Evolutionary conservation across 1,139 yeast genomes (phyloP), one percentile per base, ranked within the genome.

Genomic region (Magnusiomyces sp.): DNA sequence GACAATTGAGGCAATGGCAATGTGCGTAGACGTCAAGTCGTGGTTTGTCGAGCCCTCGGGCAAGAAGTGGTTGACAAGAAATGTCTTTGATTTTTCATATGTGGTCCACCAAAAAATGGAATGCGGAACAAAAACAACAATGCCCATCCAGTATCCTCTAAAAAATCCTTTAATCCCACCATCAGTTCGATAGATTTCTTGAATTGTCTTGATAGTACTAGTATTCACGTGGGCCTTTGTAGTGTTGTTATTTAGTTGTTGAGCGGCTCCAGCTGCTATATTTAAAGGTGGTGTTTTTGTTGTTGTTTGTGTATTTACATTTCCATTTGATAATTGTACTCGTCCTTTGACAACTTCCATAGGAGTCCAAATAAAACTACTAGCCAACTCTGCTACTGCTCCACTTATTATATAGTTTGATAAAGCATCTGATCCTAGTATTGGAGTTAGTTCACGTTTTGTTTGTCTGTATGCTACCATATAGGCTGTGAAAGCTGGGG

Each of bases 341-440:
- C 73, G 61, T 41, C 74, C 75, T 56, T 71, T 71, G 47, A 71
- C 56, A 9, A 71, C 74, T 57, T 71, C 75, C 68, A 71, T 70
- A 2, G 75, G 75, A 13, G 75, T 71, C 73, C 74, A 71, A n/a
- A 71, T 59, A 42, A 67, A 56, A 17, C 71, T 66, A 45, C 71
- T 65, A 3, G 69, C 62, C n/a, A 71, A 34, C 51, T 71, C 75
- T 2, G 75, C 71, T 2, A 62, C 62, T 5, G 69, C 60, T 3
- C 74, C 73, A 50, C 70, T 62, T 19, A 61, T 50, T 7, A 70
- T 58, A 53, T 69, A 71, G 53, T 67, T 70, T n/a, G 60, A 17
- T 19, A 69, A 56, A 7, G 68, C 59, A n/a, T 65, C 58, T 20
- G 60, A 60, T 6, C 73, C 74, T 2, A 69, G 53, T 40, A 62